phyloP scores from a whole-genome alignment of 2,329 filamentous ascomycete genomes.

The Lecanosticta acicola region DNA sequence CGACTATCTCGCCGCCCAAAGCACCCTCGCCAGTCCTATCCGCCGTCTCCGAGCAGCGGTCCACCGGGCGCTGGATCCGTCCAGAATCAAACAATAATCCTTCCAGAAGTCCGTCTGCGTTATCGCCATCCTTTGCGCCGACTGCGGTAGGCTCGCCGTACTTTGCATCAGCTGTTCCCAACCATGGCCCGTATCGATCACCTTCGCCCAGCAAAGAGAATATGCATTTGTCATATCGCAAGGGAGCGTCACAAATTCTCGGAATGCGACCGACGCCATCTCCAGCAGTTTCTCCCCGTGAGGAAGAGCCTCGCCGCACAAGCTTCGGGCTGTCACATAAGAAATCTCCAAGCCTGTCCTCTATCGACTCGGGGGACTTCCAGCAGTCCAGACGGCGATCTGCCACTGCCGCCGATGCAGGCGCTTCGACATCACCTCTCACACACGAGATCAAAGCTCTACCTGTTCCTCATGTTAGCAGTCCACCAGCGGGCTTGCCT shows the following conservation, averaged over 20 bases:
- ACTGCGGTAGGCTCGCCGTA: constrained; percentile 29
- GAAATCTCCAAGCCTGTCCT: constrained; percentile 40
- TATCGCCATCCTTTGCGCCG: constrained; percentile 31
- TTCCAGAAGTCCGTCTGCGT: constrained; percentile 26
- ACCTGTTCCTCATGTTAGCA: constrained; percentile 14
- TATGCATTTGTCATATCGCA: constrained; percentile 46
- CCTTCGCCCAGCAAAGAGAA: constrained; percentile 44
- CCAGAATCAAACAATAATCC: constrained; percentile 11
- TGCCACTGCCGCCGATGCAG: constrained; percentile 23
- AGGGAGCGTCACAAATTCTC: constrained; percentile 46
- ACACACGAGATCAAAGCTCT: constrained; percentile 13
- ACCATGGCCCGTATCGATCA: constrained; percentile 30
- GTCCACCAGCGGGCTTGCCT: constrained; percentile 16
- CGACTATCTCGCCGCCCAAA: constrained; percentile 32
- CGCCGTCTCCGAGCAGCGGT: constrained; percentile 23
- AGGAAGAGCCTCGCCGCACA: constrained; percentile 11
- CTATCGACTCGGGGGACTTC: constrained; percentile 39
- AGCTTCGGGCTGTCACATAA: constrained; percentile 18
- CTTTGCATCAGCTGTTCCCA: constrained; percentile 24
- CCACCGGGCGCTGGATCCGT: constrained; percentile 19
- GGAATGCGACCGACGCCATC: constrained; percentile 27
- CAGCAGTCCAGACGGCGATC: constrained; percentile 30
- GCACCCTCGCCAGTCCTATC: constrained; percentile 36
- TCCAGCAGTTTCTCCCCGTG: neutral
- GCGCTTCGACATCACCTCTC: constrained; percentile 17